These are phyloP conservation scores for Nemania abortiva DNA, from an alignment of 2,329 filamentous ascomycete species.

Conservation along the genomic window DNA sequence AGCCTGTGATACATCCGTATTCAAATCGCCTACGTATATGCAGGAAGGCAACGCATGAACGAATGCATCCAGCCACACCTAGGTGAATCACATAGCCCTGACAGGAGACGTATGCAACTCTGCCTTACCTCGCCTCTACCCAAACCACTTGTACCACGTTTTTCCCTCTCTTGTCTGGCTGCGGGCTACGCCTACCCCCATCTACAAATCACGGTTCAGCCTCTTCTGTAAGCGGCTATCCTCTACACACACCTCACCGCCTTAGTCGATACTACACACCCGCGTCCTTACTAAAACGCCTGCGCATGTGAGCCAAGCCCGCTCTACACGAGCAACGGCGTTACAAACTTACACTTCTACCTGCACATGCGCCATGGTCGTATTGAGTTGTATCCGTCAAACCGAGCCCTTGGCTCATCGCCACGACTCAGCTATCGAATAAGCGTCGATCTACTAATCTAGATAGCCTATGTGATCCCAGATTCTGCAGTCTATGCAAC, in stretches of 20 bases:
- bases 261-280: slow-evolving; percentile 1
- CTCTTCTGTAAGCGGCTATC: slow-evolving; percentile 7
- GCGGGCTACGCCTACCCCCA: background rate
- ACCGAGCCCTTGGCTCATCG: slow-evolving; percentile 1
- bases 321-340: background rate
- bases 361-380: background rate
- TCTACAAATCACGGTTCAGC: slow-evolving; percentile 20
- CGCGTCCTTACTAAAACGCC: background rate
- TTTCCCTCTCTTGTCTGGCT: too few relatives aligned
- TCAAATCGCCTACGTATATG: slow-evolving; percentile 27
- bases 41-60: slow-evolving; percentile 3
- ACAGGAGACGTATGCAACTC: slow-evolving; percentile 11
- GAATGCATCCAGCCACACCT: slow-evolving; percentile 23
- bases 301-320: slow-evolving; percentile 13
- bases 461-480: background rate
- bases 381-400: background rate
- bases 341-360: background rate
- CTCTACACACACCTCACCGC: slow-evolving; percentile 21
- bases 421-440: background rate
- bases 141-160: background rate
- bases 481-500: background rate
- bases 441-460: background rate
- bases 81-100: slow-evolving; percentile 25
- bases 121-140: slow-evolving; percentile 4
- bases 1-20: slow-evolving; percentile 7